Percentiles rank a stretch among this genome's conserved stretches.
Conservation (phyloP, 2,329 filamentous ascomycete species). For the Lasiodiplodia citricola region DNA sequence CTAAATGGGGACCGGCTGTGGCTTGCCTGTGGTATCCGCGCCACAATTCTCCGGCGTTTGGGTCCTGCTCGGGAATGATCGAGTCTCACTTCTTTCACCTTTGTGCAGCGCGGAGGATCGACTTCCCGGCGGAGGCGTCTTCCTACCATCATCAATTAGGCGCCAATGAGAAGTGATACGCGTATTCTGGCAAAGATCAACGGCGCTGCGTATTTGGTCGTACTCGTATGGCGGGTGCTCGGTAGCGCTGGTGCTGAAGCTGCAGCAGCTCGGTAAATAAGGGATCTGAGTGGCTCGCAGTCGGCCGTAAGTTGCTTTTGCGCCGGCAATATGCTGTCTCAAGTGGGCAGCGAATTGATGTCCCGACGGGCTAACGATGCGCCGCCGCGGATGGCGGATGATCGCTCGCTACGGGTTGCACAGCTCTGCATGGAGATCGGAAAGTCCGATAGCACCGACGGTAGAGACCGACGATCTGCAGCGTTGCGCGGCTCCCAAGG, state of each 20-base stretch:
- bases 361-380: conserved; percentile 14
- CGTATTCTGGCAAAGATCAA: not conserved
- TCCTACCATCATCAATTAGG: not conserved
- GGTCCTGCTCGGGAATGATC: not conserved
- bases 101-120: not conserved
- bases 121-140: not conserved
- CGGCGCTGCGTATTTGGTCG: not conserved
- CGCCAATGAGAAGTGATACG: not conserved
- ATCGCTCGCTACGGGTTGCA: conserved; percentile 19
- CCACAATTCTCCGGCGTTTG: not conserved
- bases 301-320: conserved; percentile 11
- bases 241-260: not conserved
- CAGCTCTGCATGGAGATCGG: not conserved
- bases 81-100: not conserved
- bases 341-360: not conserved
- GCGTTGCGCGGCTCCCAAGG: not conserved
- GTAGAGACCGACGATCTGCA: conserved; percentile 4
- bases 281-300: not conserved
- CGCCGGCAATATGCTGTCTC: not conserved
- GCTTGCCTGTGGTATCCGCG: not conserved
- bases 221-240: not conserved
- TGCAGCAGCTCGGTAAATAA: not conserved
- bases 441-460: not conserved
- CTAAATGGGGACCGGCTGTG: not conserved
- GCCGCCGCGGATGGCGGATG: conserved; percentile 10